Base-by-base conservation (phyloP, 345 rosid species). In the Geranium brycei region DNA sequence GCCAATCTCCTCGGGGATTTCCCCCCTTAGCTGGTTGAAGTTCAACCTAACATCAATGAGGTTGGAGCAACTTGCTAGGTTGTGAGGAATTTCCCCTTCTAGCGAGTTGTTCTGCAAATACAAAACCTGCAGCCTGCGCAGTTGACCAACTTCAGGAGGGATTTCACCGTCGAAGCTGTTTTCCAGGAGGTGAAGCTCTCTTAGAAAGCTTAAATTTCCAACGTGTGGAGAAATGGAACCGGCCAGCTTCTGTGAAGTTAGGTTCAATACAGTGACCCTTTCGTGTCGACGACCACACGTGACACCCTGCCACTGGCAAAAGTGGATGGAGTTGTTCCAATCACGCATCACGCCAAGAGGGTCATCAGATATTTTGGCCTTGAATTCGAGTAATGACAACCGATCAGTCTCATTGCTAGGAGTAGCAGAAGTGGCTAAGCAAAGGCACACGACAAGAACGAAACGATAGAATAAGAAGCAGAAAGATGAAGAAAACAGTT, bases 191-290 rank as follows among this genome's bases (percentile, higher is more conserved):
- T 28, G 0, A 16, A 68, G 41, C 30, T 4, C 31, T 17, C 5
- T 35, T 0, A 62, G 30, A 40, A 68, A 68, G 66, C 62, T 68
- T 5, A 68, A 10, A 0, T 68, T 68, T 0, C 66, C 58, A 0
- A 62, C 38, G 62, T 62, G 55, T 8, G 66, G 51, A 3, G 71
- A 68, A 11, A 68, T 68, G 0, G 62, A 10, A 7, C 66, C 58
- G 14, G 16, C 11, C 3, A 62, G 71, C 19, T 68, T 16, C 13
- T 13, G 13, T 8, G 4, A 0, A 1, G 4, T 0, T 0, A 68
- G 31, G n/a, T 16, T 19, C 16, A 68, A 7, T 7, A 56, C 12
- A 0, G 62, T 68, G 19, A 62, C 71, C 5, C 71, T 56, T 0
- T 16, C 5, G 58, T 62, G 71, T 5, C 41, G 7, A 0, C 1